phyloP scores from a whole-genome alignment of 2,329 filamentous ascomycete genomes.

The Dactylella cylindrospora region DNA sequence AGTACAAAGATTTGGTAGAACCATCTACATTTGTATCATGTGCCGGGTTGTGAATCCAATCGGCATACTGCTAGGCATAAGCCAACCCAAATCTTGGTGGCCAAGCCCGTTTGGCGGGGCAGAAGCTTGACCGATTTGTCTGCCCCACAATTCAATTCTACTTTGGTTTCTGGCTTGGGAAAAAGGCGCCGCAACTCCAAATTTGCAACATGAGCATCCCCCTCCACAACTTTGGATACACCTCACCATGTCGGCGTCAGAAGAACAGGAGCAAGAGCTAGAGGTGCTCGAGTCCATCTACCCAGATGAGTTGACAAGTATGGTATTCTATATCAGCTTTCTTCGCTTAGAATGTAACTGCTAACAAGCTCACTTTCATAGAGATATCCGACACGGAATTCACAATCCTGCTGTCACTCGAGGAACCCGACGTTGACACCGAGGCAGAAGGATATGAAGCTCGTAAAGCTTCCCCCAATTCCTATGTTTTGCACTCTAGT shows the following conservation, averaged over 20 bases:
- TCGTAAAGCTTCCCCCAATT: slow-evolving; percentile 52
- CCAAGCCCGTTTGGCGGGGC: no score
- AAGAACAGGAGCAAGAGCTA: slow-evolving; percentile 93
- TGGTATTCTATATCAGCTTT: slow-evolving; percentile 28
- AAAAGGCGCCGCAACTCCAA: no score
- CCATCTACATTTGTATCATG: no score
- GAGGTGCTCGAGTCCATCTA: slow-evolving; percentile 99
- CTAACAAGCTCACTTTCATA: slow-evolving; percentile 51
- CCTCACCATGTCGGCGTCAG: slow-evolving; percentile 32
- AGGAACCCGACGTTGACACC: slow-evolving; percentile 66
- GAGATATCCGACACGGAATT: slow-evolving; percentile 90
- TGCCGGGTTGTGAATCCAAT: no score
- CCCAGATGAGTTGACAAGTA: slow-evolving; percentile 92
- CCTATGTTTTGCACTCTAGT: neutral
- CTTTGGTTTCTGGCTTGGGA: no score
- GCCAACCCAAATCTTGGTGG: no score
- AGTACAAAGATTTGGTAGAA: no score
- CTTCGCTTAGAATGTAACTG: neutral
- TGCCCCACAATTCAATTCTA: no score
- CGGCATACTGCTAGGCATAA: no score
- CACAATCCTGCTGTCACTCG: slow-evolving; percentile 80
- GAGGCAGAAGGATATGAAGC: slow-evolving; percentile 62
- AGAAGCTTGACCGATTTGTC: no score
- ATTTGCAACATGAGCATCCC: no score
- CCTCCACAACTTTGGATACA: no score